These are phyloP conservation scores for Pyrrhoderma lamaoense DNA, from an alignment of 1,284 basidiomycete species.

Conservation along the genomic window DNA sequence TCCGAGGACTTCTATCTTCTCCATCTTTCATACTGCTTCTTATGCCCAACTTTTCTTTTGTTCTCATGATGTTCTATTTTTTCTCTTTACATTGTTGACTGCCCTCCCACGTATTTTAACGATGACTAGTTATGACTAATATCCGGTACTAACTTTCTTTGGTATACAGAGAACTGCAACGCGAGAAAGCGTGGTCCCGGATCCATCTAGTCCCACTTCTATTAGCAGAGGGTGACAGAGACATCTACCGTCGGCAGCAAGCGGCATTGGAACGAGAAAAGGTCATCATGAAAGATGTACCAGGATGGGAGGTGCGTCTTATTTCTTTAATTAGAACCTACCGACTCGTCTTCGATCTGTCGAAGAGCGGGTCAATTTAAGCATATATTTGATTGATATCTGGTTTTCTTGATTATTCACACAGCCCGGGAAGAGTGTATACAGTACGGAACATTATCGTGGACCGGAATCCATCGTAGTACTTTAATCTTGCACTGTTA, in stretches of 20 bases:
- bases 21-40: background rate
- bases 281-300: constrained; percentile 46
- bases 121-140: constrained; percentile 8
- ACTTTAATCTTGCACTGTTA: constrained; percentile 33
- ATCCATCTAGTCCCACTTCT: constrained; percentile 92
- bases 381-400: constrained; percentile 7
- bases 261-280: constrained; percentile 62
- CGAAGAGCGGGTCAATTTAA: background rate
- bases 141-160: background rate
- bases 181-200: constrained; percentile 94
- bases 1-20: background rate
- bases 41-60: background rate
- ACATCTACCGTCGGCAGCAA: constrained; percentile 75
- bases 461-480: constrained; percentile 56
- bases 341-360: background rate
- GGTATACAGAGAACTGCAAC: constrained; percentile 73
- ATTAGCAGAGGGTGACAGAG: constrained; percentile 90
- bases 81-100: background rate
- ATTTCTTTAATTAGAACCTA: too few species aligned
- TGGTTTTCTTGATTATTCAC: background rate
- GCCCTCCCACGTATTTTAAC: background rate
- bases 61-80: background rate
- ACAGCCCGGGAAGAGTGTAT: constrained; percentile 76
- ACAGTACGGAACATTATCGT: constrained; percentile 78
- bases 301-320: constrained; percentile 81